Conservation (phyloP, 495 filamentous ascomycete species). For the Xylaria intraflava region DNA sequence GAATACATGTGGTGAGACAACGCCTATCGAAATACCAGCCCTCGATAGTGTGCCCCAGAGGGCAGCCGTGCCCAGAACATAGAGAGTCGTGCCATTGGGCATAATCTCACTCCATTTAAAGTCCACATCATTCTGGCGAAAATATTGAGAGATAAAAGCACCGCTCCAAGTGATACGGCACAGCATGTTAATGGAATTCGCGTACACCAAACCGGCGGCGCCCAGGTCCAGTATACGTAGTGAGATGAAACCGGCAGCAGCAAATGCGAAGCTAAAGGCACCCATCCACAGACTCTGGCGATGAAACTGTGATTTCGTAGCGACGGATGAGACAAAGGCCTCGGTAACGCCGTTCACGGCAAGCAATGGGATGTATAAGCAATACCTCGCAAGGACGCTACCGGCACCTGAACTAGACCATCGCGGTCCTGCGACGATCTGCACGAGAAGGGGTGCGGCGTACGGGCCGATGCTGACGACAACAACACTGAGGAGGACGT, state of each 20-base stretch:
- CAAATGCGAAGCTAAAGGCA: slow-evolving; percentile 67
- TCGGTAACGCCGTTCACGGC: slow-evolving; percentile 89
- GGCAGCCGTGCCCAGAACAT: slow-evolving; percentile 12
- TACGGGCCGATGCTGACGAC: slow-evolving; percentile 63
- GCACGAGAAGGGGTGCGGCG: slow-evolving; percentile 62
- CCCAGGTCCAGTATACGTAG: slow-evolving; percentile 59
- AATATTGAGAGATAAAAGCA: slow-evolving; percentile 60
- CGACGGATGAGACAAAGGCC: slow-evolving; percentile 84
- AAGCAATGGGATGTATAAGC: slow-evolving; percentile 86
- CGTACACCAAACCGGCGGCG: slow-evolving; percentile 71
- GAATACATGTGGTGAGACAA: slow-evolving; percentile 25
- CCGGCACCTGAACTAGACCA: slow-evolving; percentile 65
- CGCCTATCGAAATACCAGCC: slow-evolving; percentile 30
- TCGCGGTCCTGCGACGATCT: slow-evolving; percentile 61
- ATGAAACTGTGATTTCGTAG: slow-evolving; percentile 61
- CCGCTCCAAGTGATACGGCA: slow-evolving; percentile 76
- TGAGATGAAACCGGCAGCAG: slow-evolving; percentile 60
- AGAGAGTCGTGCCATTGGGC: slow-evolving; percentile 13
- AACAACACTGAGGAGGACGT: slow-evolving; percentile 61
- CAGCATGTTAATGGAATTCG: slow-evolving; percentile 80
- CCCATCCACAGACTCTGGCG: slow-evolving; percentile 77
- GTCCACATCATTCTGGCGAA: slow-evolving; percentile 36
- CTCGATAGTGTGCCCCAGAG: slow-evolving; percentile 23
- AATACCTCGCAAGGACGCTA: slow-evolving; percentile 65
- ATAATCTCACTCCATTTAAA: slow-evolving; percentile 23